These are phyloP conservation scores for Penicillium sp. DNA, from an alignment of 2,329 filamentous ascomycete genomes.

Conservation along the genomic window DNA sequence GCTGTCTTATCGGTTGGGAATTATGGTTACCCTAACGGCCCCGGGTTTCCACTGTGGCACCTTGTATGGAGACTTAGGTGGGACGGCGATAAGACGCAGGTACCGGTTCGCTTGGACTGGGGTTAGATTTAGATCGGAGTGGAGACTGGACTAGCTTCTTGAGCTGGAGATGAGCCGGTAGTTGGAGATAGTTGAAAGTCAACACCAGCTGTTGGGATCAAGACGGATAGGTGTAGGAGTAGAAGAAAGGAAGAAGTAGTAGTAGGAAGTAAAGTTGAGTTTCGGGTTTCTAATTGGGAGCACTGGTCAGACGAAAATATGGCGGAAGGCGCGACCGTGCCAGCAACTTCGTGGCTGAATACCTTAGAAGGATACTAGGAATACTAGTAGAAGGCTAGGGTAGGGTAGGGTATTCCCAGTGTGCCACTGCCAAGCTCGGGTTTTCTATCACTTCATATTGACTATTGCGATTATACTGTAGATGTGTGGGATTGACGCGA, in stretches of 20 bases:
- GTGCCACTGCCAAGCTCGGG: neutral
- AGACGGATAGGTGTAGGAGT: neutral
- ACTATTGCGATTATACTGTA: neutral
- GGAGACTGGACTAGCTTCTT: neutral
- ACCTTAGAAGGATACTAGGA: no score
- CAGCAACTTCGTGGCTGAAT: neutral
- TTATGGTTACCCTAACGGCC: no score
- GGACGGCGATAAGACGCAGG: constrained; percentile 24
- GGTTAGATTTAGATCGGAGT: neutral
- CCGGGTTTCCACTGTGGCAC: no score
- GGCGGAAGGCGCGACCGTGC: neutral
- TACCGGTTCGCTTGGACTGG: constrained; percentile 10
- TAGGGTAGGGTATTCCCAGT: no score
- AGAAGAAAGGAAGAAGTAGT: neutral
- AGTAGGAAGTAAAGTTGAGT: neutral
- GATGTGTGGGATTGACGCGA: neutral
- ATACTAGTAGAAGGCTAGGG: no score
- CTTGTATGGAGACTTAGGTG: neutral
- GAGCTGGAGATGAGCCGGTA: no score
- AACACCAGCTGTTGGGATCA: no score
- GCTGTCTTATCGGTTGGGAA: constrained; percentile 2
- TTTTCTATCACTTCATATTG: neutral
- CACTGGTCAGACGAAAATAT: neutral
- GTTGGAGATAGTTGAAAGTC: neutral
- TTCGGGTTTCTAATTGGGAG: neutral